Conservation (phyloP, 805 yeast genomes). For the Hanseniaspora pseudoguilliermondii region DNA sequence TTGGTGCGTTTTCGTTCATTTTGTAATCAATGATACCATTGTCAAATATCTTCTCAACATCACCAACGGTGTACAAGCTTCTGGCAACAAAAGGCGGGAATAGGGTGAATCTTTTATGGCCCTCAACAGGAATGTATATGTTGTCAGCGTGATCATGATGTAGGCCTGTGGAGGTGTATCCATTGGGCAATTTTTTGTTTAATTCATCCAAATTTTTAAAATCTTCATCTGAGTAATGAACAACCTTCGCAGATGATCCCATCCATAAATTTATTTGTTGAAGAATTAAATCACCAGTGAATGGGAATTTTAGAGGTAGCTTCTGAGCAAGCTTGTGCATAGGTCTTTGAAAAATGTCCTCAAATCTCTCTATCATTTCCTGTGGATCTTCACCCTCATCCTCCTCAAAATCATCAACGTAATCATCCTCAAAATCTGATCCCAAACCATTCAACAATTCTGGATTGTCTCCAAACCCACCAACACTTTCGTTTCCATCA, state of each 20-base stretch:
- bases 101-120: constrained; percentile 53
- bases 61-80: constrained; percentile 52
- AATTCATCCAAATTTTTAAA: constrained; percentile 25
- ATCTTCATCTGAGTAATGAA: constrained; percentile 13
- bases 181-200: constrained; percentile 45
- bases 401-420: constrained; percentile 16
- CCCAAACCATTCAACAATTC: constrained; percentile 17
- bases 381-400: constrained; percentile 23
- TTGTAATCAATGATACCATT: constrained; percentile 59
- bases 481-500: constrained; percentile 18
- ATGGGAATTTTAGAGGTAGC: constrained; percentile 35
- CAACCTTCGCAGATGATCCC: constrained; percentile 32
- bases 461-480: constrained; percentile 15
- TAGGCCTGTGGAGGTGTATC: constrained; percentile 56
- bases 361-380: constrained; percentile 33
- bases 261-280: constrained; percentile 71
- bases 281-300: constrained; percentile 35
- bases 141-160: constrained; percentile 79
- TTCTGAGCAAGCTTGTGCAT: constrained; percentile 32
- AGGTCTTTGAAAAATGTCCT: constrained; percentile 50
- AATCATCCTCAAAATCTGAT: constrained; percentile 22
- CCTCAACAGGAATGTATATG: constrained; percentile 48
- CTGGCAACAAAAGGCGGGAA: constrained; percentile 52
- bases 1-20: constrained; percentile 40
- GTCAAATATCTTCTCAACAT: constrained; percentile 37